A percentile compares a stretch with the other conserved stretches of the same genome.
phyloP scores from a whole-genome alignment of 169 alveolate species.

The Cryptosporidium canis region DNA sequence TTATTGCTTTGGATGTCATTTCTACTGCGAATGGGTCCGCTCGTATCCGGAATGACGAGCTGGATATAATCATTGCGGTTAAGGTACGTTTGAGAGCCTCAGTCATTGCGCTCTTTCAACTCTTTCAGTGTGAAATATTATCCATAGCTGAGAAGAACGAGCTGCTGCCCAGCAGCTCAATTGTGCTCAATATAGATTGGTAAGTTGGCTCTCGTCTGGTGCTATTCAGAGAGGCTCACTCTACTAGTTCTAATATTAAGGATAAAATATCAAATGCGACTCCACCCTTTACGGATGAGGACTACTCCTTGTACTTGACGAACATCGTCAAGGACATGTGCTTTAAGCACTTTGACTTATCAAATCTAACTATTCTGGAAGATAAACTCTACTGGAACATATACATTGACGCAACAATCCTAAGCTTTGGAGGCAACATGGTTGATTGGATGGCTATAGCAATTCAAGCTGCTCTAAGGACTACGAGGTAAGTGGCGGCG shows the following conservation, averaged over 20 bases:
- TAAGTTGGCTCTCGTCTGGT: background rate
- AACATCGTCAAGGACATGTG: conserved; percentile 41
- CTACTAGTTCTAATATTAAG: background rate
- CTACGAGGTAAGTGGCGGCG: conserved; percentile 18
- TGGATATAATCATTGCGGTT: conserved; percentile 33
- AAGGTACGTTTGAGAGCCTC: conserved; percentile 29
- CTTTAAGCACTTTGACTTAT: conserved; percentile 17
- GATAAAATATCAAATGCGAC: conserved; percentile 20
- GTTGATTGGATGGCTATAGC: conserved; percentile 50
- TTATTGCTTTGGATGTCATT: conserved; percentile 53
- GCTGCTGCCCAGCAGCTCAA: conserved; percentile 2
- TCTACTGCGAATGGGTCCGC: conserved; percentile 60
- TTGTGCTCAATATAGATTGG: conserved; percentile 65
- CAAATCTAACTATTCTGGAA: conserved; percentile 15
- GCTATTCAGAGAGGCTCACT: background rate
- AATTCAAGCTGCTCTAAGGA: conserved; percentile 52
- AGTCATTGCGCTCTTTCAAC: background rate
- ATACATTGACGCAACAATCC: conserved; percentile 30
- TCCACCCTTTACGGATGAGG: conserved; percentile 57
- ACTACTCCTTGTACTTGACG: conserved; percentile 34
- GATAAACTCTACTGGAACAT: conserved; percentile 56
- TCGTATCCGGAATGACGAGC: conserved; percentile 47
- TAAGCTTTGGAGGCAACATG: conserved; percentile 51
- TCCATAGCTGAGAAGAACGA: conserved; percentile 5
- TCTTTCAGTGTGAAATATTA: conserved; percentile 37